Conservation (phyloP, 352 stramenopile species). For the Pythium brachiatum region DNA sequence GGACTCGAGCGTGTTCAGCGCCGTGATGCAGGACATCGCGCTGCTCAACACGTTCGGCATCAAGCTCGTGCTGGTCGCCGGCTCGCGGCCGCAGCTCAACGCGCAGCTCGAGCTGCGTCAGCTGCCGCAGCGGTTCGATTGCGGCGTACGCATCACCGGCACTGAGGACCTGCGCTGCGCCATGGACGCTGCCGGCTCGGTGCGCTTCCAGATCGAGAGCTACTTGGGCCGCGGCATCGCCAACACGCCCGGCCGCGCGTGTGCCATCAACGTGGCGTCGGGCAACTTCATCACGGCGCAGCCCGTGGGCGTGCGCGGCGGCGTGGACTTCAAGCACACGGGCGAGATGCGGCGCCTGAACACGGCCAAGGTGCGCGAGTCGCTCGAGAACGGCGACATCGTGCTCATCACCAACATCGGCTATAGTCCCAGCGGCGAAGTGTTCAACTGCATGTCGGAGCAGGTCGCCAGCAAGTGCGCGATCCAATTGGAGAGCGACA, state of each 20-base stretch:
- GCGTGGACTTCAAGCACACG: constrained; percentile 89
- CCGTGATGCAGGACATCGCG: constrained; percentile 95
- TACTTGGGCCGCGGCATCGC: constrained; percentile 81
- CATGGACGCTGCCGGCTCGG: constrained; percentile 93
- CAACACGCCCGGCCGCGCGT: constrained; percentile 67
- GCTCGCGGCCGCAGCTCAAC: constrained; percentile 94
- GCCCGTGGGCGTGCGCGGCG: constrained; percentile 81
- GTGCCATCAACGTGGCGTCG: constrained; percentile 91
- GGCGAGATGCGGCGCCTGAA: constrained; percentile 95
- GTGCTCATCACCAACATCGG: constrained; percentile 95
- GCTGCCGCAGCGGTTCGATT: constrained; percentile 74
- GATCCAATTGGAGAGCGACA: constrained; percentile 77
- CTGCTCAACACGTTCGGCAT: constrained; percentile 95
- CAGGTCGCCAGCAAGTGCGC: constrained; percentile 87
- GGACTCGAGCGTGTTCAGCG: constrained; percentile 88
- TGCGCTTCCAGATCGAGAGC: constrained; percentile 89
- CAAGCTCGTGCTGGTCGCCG: constrained; percentile 94
- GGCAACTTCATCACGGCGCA: constrained; percentile 97
- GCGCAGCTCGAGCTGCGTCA: constrained; percentile 76
- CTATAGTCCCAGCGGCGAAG: constrained; percentile 94
- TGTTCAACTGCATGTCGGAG: constrained; percentile 90
- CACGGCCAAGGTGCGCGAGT: constrained; percentile 84
- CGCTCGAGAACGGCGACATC: constrained; percentile 94
- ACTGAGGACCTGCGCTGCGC: constrained; percentile 89
- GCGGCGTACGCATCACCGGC: constrained; percentile 90